These are phyloP conservation scores for Raphidocelis subcapitata DNA, from an alignment of 139 green algal genomes.

Conservation along the genomic window DNA sequence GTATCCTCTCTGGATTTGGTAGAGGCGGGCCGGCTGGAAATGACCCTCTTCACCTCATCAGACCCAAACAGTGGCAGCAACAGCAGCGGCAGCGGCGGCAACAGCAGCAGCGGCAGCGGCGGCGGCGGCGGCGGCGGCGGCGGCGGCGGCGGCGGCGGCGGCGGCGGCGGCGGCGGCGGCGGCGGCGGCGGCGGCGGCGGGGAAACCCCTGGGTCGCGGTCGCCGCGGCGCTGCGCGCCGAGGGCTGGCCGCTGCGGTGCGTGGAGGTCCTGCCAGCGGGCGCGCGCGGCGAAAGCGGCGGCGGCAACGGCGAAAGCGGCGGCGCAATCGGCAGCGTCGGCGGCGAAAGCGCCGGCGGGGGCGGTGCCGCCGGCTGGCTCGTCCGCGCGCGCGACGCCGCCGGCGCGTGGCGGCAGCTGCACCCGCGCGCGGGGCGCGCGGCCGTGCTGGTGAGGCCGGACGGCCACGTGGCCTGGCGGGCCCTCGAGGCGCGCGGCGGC, in stretches of 20 bases:
- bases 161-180: background rate
- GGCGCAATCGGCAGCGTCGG: background rate
- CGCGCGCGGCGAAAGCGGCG: background rate
- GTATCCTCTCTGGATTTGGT: conserved; percentile 17
- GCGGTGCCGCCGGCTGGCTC: background rate
- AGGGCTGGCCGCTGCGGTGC: conserved; percentile 17
- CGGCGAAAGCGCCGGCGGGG: background rate
- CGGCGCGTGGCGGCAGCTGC: conserved; percentile 16
- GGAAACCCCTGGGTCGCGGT: conserved; percentile 15
- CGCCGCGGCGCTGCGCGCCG: conserved; percentile 7
- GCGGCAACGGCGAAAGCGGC: background rate
- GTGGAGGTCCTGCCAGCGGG: conserved; percentile 14
- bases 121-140: background rate
- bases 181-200: background rate
- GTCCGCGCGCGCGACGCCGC: conserved; percentile 8
- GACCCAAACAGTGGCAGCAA: background rate
- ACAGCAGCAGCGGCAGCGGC: background rate
- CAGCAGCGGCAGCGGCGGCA: conserved; percentile 1
- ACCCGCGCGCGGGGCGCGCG: conserved; percentile 1
- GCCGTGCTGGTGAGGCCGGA: conserved; percentile 79
- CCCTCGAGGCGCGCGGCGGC: background rate
- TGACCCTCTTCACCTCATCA: background rate
- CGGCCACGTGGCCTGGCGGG: conserved; percentile 74
- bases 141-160: background rate
- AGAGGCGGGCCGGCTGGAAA: background rate